phyloP scores from a whole-genome alignment of 306 rosid genomes.

The Prosopis cineraria region DNA sequence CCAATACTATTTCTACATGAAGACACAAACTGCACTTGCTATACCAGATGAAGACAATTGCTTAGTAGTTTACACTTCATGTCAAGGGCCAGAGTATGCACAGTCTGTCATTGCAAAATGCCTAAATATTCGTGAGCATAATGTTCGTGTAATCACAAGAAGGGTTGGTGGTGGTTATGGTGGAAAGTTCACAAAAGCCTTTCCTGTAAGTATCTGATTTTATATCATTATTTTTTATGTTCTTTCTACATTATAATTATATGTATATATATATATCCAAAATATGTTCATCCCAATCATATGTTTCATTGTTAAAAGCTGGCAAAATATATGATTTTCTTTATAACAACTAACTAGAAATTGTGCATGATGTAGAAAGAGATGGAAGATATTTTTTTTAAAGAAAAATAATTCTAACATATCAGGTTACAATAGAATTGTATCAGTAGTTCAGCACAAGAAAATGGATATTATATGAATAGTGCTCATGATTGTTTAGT shows the following conservation, averaged over 20 bases:
- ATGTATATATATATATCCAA: too few species aligned
- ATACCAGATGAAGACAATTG: slow-evolving; percentile 94
- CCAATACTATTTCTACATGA: slow-evolving; percentile 93
- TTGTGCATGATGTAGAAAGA: neutral
- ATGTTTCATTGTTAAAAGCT: too few species aligned
- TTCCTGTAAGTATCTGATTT: slow-evolving; percentile 60
- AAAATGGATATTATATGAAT: too few species aligned
- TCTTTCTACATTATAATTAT: slow-evolving; percentile 1
- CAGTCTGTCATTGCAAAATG: slow-evolving; percentile 68
- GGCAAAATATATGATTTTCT: too few species aligned
- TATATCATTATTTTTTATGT: neutral
- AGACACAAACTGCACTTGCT: slow-evolving; percentile 91
- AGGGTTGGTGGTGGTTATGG: slow-evolving; percentile 98
- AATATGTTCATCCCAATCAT: too few species aligned
- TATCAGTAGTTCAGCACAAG: neutral
- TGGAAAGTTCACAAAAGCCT: slow-evolving; percentile 64
- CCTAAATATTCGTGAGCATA: slow-evolving; percentile 76
- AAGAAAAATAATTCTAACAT: neutral
- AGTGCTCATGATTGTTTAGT: too few species aligned
- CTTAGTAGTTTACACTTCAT: slow-evolving; percentile 71
- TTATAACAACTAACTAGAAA: neutral
- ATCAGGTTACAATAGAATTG: neutral
- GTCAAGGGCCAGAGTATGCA: slow-evolving; percentile 56
- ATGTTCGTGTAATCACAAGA: slow-evolving; percentile 81
- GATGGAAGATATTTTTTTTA: neutral